phyloP scores from a whole-genome alignment of 2,329 filamentous ascomycete species.

The Trichoderma hamatum region DNA sequence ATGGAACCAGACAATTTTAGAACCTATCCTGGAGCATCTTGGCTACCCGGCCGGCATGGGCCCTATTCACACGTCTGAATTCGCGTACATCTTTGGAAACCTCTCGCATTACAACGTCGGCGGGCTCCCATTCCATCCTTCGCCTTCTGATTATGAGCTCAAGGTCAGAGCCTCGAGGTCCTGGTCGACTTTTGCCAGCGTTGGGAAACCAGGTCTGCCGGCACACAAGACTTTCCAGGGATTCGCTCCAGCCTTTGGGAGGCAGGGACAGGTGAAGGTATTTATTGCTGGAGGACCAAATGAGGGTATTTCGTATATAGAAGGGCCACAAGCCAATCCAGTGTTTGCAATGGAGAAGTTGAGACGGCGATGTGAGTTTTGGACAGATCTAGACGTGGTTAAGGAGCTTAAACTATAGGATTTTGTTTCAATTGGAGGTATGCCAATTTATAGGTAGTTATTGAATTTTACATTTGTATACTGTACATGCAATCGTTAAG shows the following conservation, averaged over 20 bases:
- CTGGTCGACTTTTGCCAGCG: conserved; percentile 51
- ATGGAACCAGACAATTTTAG: conserved; percentile 59
- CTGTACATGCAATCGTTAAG: background rate
- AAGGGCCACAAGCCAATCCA: conserved; percentile 40
- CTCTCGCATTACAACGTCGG: conserved; percentile 47
- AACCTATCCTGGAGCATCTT: conserved; percentile 43
- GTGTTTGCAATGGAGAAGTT: conserved; percentile 47
- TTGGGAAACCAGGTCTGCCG: conserved; percentile 40
- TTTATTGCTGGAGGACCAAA: conserved; percentile 50
- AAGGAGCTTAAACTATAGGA: conserved; percentile 45
- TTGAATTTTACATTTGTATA: background rate
- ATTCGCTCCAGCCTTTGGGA: conserved; percentile 45
- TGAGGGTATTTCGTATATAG: conserved; percentile 47
- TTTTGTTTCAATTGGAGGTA: no score
- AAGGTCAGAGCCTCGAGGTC: conserved; percentile 45
- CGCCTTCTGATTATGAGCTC: conserved; percentile 46
- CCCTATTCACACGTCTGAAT: conserved; percentile 55
- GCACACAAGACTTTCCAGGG: conserved; percentile 45
- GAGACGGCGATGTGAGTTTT: conserved; percentile 50
- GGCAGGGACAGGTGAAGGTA: conserved; percentile 35
- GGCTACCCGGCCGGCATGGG: conserved; percentile 46
- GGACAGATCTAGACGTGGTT: conserved; percentile 49
- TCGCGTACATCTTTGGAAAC: conserved; percentile 56
- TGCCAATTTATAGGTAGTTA: no score
- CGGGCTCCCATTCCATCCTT: conserved; percentile 42